A percentile compares a stretch with the other conserved stretches of the same genome.
These are phyloP conservation scores for Ophiosphaerella narmari DNA, from an alignment of 2,329 filamentous ascomycete species.

Conservation along the genomic window DNA sequence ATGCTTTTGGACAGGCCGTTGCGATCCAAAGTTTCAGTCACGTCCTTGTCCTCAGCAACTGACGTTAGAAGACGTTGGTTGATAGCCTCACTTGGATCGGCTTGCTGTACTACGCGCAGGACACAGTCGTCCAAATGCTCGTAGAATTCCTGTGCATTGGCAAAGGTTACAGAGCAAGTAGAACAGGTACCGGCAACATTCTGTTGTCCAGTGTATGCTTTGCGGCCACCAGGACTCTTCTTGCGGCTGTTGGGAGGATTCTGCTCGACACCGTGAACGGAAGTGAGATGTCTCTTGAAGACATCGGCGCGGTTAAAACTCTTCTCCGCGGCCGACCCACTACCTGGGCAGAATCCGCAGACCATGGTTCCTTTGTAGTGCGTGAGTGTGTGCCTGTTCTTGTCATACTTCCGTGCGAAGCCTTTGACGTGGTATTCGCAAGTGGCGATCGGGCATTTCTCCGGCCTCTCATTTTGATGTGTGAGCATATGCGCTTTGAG, in stretches of 20 bases:
- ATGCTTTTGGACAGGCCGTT: slow-evolving; percentile 51
- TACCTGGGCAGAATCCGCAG: slow-evolving; percentile 90
- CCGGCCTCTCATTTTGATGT: slow-evolving; percentile 85
- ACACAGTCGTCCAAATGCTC: slow-evolving; percentile 84
- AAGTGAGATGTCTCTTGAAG: slow-evolving; percentile 91
- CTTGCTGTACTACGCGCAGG: slow-evolving; percentile 61
- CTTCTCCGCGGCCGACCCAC: slow-evolving; percentile 87
- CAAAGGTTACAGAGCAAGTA: slow-evolving; percentile 84
- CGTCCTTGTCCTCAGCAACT: slow-evolving; percentile 47
- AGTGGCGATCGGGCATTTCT: slow-evolving; percentile 90
- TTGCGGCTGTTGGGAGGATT: slow-evolving; percentile 89
- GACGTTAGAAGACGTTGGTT: slow-evolving; percentile 49
- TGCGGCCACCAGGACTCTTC: slow-evolving; percentile 65
- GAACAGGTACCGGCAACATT: slow-evolving; percentile 82
- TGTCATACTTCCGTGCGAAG: slow-evolving; percentile 94
- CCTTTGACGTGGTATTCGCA: slow-evolving; percentile 93
- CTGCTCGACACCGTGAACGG: slow-evolving; percentile 90
- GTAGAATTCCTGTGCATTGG: slow-evolving; percentile 92
- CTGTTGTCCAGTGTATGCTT: slow-evolving; percentile 70
- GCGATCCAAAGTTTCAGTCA: slow-evolving; percentile 46
- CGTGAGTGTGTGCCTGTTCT: slow-evolving; percentile 90
- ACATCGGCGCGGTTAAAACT: slow-evolving; percentile 95
- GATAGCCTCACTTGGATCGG: slow-evolving; percentile 49
- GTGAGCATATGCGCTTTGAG: slow-evolving; percentile 94
- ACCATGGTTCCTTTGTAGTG: slow-evolving; percentile 99